These are phyloP conservation scores for Pichia pseudocactophila DNA, from an alignment of 805 yeast genomes.

Conservation along the genomic window DNA sequence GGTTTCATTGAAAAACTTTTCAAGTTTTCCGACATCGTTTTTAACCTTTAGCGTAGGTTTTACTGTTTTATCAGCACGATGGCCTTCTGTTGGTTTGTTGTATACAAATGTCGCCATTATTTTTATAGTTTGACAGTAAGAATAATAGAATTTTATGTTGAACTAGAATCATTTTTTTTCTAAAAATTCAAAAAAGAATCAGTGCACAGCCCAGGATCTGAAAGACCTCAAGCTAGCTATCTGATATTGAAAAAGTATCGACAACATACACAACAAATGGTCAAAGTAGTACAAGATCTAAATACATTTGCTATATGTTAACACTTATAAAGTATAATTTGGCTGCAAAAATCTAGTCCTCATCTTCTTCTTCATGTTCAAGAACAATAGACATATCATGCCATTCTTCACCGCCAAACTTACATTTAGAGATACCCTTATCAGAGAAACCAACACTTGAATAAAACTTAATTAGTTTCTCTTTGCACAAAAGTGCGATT, in stretches of 20 bases:
- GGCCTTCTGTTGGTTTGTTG: background rate
- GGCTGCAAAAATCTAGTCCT: constrained; percentile 18
- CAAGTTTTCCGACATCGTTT: constrained; percentile 5
- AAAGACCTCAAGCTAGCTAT: too few relatives aligned
- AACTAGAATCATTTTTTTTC: too few relatives aligned
- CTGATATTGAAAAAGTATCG: too few relatives aligned
- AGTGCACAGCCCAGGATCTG: too few relatives aligned
- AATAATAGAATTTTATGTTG: too few relatives aligned
- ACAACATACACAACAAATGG: too few relatives aligned
- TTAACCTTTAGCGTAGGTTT: background rate
- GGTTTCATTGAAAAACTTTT: constrained; percentile 5
- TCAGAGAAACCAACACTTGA: constrained; percentile 71
- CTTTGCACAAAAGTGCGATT: constrained; percentile 66
- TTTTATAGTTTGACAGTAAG: too few relatives aligned
- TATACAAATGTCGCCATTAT: background rate
- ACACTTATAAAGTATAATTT: background rate
- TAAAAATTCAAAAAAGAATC: too few relatives aligned
- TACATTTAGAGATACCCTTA: constrained; percentile 53
- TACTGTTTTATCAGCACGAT: background rate
- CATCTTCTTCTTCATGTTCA: constrained; percentile 37
- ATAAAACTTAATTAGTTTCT: constrained; percentile 64
- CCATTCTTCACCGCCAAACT: constrained; percentile 54
- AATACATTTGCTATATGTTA: background rate
- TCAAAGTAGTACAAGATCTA: too few relatives aligned
- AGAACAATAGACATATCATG: constrained; percentile 40